A percentile compares a stretch with the other conserved stretches of the same genome.
Conservation (phyloP, 2,329 filamentous ascomycete genomes). For the Talaromyces sp. region DNA sequence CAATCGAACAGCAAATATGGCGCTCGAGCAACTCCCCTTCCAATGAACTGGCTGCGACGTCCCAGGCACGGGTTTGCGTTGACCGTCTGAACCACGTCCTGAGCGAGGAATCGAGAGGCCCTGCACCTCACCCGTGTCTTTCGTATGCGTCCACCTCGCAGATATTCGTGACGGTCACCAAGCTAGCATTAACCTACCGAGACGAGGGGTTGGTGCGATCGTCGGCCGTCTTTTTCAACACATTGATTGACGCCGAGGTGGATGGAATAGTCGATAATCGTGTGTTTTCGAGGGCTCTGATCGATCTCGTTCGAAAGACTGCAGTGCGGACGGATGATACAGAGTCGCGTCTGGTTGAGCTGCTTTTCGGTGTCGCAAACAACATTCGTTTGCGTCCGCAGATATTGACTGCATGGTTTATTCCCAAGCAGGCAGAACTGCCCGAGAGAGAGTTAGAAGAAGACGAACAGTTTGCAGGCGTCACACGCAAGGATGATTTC, state of each 20-base stretch:
- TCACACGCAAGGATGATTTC: conserved; percentile 86
- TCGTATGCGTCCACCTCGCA: conserved; percentile 80
- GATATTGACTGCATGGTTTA: conserved; percentile 90
- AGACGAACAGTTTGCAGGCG: conserved; percentile 71
- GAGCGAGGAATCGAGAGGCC: conserved; percentile 81
- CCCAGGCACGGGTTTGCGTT: conserved; percentile 51
- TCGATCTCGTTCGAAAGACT: conserved; percentile 77
- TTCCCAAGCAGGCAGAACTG: conserved; percentile 48
- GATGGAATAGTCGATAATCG: conserved; percentile 88
- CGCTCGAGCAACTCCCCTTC: conserved; percentile 52
- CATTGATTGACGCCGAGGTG: conserved; percentile 92
- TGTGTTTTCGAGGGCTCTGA: conserved; percentile 79
- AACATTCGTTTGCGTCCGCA: conserved; percentile 88
- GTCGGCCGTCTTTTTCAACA: conserved; percentile 81
- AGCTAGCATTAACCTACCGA: conserved; percentile 79
- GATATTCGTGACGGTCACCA: conserved; percentile 83
- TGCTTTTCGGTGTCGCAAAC: conserved; percentile 92
- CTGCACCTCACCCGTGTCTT: conserved; percentile 87
- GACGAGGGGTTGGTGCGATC: conserved; percentile 83
- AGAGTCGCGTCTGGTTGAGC: conserved; percentile 83
- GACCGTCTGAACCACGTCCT: conserved; percentile 64
- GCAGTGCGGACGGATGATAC: conserved; percentile 66
- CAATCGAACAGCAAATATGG: conserved; percentile 53
- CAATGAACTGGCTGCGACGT: conserved; percentile 50
- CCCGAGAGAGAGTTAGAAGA: conserved; percentile 44